Conservation (phyloP, 176 grass and related monocot species). For the Oryza australiensis region DNA sequence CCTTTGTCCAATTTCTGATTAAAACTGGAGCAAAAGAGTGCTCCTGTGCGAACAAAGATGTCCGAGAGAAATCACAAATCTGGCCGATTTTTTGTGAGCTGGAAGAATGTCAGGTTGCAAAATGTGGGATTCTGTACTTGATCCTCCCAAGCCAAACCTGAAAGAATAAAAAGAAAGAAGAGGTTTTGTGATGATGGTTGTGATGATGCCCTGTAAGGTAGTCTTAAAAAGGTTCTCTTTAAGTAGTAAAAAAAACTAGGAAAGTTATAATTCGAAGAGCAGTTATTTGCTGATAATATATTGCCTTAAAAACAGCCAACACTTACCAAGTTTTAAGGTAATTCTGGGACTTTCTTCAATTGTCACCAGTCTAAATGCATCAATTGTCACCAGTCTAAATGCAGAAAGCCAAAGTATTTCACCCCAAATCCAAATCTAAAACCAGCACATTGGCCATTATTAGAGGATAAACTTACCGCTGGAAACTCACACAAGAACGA, state of each 20-base stretch:
- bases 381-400: constrained; percentile 35
- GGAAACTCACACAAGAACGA: too few species aligned
- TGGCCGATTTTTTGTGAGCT: constrained; percentile 4
- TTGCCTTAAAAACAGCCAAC: constrained; percentile 16
- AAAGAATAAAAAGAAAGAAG: constrained; percentile 3
- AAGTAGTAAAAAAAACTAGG: not conserved
- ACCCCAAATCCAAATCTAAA: constrained; percentile 62
- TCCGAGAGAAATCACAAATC: not conserved
- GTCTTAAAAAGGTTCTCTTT: not conserved
- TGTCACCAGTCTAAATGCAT: constrained; percentile 39
- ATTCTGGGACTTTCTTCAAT: constrained; percentile 41
- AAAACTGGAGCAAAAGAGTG: constrained; percentile 4
- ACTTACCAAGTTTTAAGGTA: constrained; percentile 33
- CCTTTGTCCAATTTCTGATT: constrained; percentile 25
- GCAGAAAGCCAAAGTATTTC: constrained; percentile 60
- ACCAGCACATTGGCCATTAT: constrained; percentile 19
- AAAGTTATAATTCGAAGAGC: constrained; percentile 2
- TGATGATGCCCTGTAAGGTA: not conserved
- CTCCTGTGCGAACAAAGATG: not conserved
- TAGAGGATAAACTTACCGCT: too few species aligned
- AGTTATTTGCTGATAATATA: constrained; percentile 17
- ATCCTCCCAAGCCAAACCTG: constrained; percentile 43
- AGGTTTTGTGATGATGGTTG: not conserved
- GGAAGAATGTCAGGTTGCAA: constrained; percentile 2
- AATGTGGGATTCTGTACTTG: not conserved